Base-by-base conservation (phyloP, 2,329 filamentous ascomycete species). In the Nemania abortiva region DNA sequence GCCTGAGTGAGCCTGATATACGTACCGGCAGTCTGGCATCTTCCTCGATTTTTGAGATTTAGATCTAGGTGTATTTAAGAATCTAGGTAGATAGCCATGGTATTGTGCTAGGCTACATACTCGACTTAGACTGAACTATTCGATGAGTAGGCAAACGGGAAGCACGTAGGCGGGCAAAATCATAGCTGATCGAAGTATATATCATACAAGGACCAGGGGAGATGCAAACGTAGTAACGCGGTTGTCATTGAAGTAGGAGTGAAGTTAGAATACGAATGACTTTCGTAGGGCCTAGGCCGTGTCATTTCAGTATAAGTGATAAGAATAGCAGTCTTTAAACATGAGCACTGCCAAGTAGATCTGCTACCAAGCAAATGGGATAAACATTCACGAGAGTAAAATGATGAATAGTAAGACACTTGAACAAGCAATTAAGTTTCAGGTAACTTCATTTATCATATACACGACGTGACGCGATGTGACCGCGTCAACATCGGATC, bases 401-500 rank as follows among this genome's bases (percentile, higher is more conserved):
- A 5, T 11, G 29, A 11, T n/a, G 34, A 18, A 20, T 29, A 45
- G 42, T 47, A 3, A 24, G 18, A 20, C n/a, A n/a, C n/a, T n/a
- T n/a, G n/a, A n/a, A n/a, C n/a, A n/a, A n/a, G n/a, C n/a, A 11
- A 9, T 20, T 49, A 22, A 20, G 29, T 42, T 50, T 45, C 6
- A 54, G 27, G 31, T 49, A 52, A n/a, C 20, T 47, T 13, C 29
- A 45, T 62, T 45, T 54, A 31, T 54, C 24, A 54, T 54, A 22
- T 62, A 45, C 13, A 59, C 9, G 18, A 39, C 18, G 20, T 58
- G 53, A 63, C 15, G n/a, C 60, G 24, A 31, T 57, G 45, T 57
- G 24, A 53, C 47, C 6, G 10, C n/a, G n/a, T 56, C 18, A 24
- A 22, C 50, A 53, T 58, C 58, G 20, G n/a, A 37, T 57, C 53